These are phyloP conservation scores for Arthroderma sp. DNA, from an alignment of 2,329 filamentous ascomycete genomes.

Conservation along the genomic window DNA sequence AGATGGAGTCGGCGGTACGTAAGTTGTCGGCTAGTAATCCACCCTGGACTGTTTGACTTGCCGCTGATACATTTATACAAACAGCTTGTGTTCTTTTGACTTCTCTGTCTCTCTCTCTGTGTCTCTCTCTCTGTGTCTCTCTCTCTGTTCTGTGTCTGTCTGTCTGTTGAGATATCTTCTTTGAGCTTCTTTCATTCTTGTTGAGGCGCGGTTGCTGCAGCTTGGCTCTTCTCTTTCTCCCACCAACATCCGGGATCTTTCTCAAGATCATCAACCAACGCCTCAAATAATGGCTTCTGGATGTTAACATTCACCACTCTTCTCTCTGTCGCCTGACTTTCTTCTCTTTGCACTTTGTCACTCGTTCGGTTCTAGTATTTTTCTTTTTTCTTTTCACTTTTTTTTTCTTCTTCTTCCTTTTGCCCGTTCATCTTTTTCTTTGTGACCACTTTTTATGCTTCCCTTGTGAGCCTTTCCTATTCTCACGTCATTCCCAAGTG, in stretches of 20 bases:
- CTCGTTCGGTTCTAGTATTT: conserved; percentile 2
- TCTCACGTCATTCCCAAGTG: too few species aligned
- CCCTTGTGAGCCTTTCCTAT: not conserved
- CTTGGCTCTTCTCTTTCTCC: too few species aligned
- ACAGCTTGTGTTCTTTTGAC: not conserved
- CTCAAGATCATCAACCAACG: too few species aligned
- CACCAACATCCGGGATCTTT: too few species aligned
- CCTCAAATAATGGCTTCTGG: too few species aligned
- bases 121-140: not conserved
- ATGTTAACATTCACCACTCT: not conserved
- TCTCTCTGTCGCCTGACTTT: conserved; percentile 1
- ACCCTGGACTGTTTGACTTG: too few species aligned
- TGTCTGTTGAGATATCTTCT: too few species aligned
- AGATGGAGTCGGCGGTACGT: too few species aligned
- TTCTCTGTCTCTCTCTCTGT: not conserved
- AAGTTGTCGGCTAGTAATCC: too few species aligned
- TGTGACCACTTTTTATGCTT: conserved; percentile 1
- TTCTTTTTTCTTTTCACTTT: conserved; percentile 1
- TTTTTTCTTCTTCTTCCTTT: conserved; percentile 1
- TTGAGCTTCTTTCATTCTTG: too few species aligned
- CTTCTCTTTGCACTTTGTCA: conserved; percentile 3
- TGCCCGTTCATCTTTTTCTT: conserved; percentile 5
- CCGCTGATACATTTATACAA: too few species aligned
- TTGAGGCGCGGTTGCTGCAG: too few species aligned
- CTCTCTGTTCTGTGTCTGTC: not conserved